Evolutionary conservation across 257 asterid genomes (phyloP), one percentile per base, ranked within the genome.

Genomic region (Solanum virginianum): DNA sequence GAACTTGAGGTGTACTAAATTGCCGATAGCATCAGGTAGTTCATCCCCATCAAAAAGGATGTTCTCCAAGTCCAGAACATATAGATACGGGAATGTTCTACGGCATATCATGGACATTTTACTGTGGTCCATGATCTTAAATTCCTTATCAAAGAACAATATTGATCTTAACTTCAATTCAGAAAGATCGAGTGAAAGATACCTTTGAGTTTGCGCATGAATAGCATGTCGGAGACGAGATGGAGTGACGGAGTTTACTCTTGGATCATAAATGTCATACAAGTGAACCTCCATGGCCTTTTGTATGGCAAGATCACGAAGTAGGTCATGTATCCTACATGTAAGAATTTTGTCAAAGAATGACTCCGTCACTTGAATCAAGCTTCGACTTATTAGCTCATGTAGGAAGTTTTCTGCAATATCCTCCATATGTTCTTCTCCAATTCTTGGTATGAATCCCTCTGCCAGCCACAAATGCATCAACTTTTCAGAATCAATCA

Each of bases 291-390:
- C 24, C 18, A 4, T 43, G 74, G 77, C 60, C 18, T 82, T 82
- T 57, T 60, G 74, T 12, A 82, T 43, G 0, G 77, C 85, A 57
- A 82, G 85, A 57, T 84, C 86, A 20, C 82, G 72, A 57, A 84
- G 81, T 24, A 84, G 82, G 65, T 84, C 86, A 15, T 84, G 86
- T 41, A 84, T 72, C 20, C 8, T 84, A 62, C 86, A 84, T 51
- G 43, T 8, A 17, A 26, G 1, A 39, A 8, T 26, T 57, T 60
- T 84, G 17, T n/a, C 81, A 3, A 24, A 59, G 22, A 29, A 53
- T 39, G 55, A 70, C 11, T 5, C 41, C 8, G 0, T 82, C 16
- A 84, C 86, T 72, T 84, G 86, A 43, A 84, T 69, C 47, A 84
- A 43, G 62, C 82, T 70, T 18, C 86, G 68, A n/a, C 77, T 57